Evolutionary conservation across 108 stramenopile species (phyloP), one percentile per base, ranked within the genome.

Genomic region (Cyclotella choctawhatcheeana): DNA sequence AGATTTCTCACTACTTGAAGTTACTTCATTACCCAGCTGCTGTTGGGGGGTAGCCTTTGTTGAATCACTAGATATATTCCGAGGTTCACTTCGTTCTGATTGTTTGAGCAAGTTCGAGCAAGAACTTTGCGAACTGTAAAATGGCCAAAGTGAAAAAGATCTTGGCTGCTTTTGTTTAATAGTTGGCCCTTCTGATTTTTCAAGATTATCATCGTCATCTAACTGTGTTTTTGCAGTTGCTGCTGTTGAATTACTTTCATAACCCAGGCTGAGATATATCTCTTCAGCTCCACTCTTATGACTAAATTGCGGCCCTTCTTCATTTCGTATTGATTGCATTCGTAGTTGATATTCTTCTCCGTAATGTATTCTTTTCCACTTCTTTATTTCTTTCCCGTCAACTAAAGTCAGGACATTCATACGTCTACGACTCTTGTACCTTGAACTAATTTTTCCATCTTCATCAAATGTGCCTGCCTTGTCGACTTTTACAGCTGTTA

Each of bases 361-460:
- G 59, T 85, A 83, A 2, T 51, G 27, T 35, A 76, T 73, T 63
- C 73, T 83, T 17, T 58, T 66, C 85, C 85, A 85, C 60, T 81
- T 76, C 18, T 79, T 74, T 18, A 85, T 85, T 63, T 85, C 84
- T 59, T 76, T 79, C 25, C 61, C 72, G 31, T 82, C 82, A 7
- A 77, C 79, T 21, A 85, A 58, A 14, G 84, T 82, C 44, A 80
- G 29, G 17, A 85, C 54, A 56, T 85, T 77, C 71, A 85, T 69
- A 55, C 84, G 65, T 51, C 72, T 73, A 3, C 79, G 81, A 43
- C 77, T 68, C 18, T 44, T 58, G 5, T 35, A 56, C 5, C 52
- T 44, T 12, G 37, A 54, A 17, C 45, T 55, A 33, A 55, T 54
- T 21, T 74, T 77, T 13, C 29, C 71, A 20, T 69, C 65, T 17